phyloP scores from a whole-genome alignment of 106 monocot genomes.

The Triglochin maritima region DNA sequence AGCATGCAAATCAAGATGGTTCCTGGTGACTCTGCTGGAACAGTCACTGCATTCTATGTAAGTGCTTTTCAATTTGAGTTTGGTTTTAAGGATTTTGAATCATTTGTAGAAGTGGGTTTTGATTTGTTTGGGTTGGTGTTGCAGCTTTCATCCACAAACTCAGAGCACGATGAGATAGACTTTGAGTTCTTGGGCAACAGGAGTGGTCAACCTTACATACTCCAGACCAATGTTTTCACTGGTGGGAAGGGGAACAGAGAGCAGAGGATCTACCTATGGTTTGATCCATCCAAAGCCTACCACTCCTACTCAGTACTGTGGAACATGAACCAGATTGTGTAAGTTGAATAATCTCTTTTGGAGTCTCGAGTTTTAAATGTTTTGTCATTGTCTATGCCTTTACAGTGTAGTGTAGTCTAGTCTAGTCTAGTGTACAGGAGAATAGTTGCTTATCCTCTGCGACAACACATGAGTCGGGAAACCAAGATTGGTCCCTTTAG shows the following conservation, averaged over 20 bases:
- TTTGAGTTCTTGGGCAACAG: constrained; percentile 25
- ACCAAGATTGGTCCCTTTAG: too few species aligned
- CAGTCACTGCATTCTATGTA: constrained; percentile 41
- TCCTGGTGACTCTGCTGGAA: constrained; percentile 41
- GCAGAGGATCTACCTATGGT: constrained; percentile 22
- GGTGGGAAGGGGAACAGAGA: constrained; percentile 18
- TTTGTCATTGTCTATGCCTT: too few species aligned
- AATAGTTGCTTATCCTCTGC: too few species aligned
- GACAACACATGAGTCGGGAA: too few species aligned
- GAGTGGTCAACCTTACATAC: constrained; percentile 11
- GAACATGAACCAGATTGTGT: constrained; percentile 12
- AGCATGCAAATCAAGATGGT: constrained; percentile 43
- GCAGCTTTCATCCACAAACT: constrained; percentile 7
- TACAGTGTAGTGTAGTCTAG: too few species aligned
- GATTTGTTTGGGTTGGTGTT: background rate
- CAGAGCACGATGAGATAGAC: constrained; percentile 20
- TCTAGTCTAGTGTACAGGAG: too few species aligned
- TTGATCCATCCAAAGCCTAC: constrained; percentile 22
- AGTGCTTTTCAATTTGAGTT: background rate
- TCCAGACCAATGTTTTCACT: constrained; percentile 20
- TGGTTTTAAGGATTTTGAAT: background rate
- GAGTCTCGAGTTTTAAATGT: too few species aligned
- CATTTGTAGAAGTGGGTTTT: background rate
- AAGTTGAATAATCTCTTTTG: background rate
- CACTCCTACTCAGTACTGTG: constrained; percentile 21